Base-by-base conservation (phyloP, 208 protist species). In the Zelonia costaricensis region DNA sequence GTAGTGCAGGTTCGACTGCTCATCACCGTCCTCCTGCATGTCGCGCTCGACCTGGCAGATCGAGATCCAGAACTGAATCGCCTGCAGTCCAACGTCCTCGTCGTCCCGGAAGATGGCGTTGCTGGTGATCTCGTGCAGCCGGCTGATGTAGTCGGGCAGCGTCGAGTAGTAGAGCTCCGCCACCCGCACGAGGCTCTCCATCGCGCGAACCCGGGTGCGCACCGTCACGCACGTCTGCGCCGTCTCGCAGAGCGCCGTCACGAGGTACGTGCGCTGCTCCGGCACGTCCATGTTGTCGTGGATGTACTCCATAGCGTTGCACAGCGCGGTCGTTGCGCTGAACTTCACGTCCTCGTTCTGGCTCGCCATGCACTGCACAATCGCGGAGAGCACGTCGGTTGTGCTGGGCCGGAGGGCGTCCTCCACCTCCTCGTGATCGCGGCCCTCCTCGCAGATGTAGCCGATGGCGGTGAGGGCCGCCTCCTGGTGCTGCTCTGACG, bases 51-150 rank as follows among this genome's bases (percentile, higher is more conserved):
- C 86, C 49, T 99, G 98, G 72, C 93, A 98, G 44, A 99, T 94
- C 22, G 93, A 92, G 28, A 94, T 95, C 98, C 98, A 99, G 77
- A 99, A 99, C 60, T 98, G 95, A 56, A 99, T 90, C 4, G 96
- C 98, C 82, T 98, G 97, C 60, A 98, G 81, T 18, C 71, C 86
- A 4, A 98, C 93, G 28, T 59, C 38, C 66, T 98, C 97, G 30
- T 90, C 80, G 63, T 98, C 95, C 30, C 82, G 77, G 65, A 92
- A 78, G 60, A 98, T 98, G 28, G 91, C 84, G 25, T 69, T 74
- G 6, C 85, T 81, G 12, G 98, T 98, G 39, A 98, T 90, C 48
- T 84, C 55, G 62, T 95, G 88, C 18, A 95, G 74, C 23, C 59
- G 59, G 46, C 83, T 66, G 67, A 99, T 99, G 84, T 98, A 99